A percentile compares a stretch with the other conserved stretches of the same genome.
phyloP scores from a whole-genome alignment of 2,329 filamentous ascomycete species.

The Fusarium staphyleae region DNA sequence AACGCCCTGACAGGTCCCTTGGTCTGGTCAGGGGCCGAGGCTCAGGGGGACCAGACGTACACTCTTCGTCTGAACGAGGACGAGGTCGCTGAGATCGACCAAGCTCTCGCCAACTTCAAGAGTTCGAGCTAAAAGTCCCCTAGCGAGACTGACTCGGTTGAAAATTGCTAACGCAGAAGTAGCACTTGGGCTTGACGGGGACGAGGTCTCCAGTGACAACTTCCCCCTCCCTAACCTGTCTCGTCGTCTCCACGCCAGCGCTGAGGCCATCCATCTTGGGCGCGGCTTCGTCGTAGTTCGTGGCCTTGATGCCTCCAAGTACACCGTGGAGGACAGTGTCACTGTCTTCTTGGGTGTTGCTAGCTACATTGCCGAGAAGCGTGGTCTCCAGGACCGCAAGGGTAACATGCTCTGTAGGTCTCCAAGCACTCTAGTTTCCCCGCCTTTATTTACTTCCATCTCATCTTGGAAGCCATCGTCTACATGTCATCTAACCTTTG shows the following conservation, averaged over 20 bases:
- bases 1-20: conserved; percentile 30
- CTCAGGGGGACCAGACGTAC: conserved; percentile 19
- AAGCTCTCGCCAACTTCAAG: conserved; percentile 41
- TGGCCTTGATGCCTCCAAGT: conserved; percentile 57
- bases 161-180: conserved; percentile 19
- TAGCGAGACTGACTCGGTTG: background rate
- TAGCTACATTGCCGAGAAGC: conserved; percentile 61
- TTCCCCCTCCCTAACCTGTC: conserved; percentile 53
- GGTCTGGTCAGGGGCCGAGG: conserved; percentile 38
- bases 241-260: conserved; percentile 45
- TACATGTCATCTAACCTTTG: conserved; percentile 17
- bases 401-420: conserved; percentile 56
- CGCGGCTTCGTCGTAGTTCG: conserved; percentile 62
- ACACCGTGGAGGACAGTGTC: conserved; percentile 61
- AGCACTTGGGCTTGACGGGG: conserved; percentile 32
- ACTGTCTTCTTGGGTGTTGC: conserved; percentile 64
- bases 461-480: background rate
- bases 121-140: conserved; percentile 21
- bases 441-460: background rate
- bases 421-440: background rate
- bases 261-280: conserved; percentile 50
- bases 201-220: conserved; percentile 39
- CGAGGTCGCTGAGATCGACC: conserved; percentile 34
- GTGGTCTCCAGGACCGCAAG: conserved; percentile 58
- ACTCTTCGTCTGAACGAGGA: conserved; percentile 26